A percentile compares a stretch with the other conserved stretches of the same genome.
phyloP scores from a whole-genome alignment of 2,329 filamentous ascomycete species.

The Claviceps purpurea region DNA sequence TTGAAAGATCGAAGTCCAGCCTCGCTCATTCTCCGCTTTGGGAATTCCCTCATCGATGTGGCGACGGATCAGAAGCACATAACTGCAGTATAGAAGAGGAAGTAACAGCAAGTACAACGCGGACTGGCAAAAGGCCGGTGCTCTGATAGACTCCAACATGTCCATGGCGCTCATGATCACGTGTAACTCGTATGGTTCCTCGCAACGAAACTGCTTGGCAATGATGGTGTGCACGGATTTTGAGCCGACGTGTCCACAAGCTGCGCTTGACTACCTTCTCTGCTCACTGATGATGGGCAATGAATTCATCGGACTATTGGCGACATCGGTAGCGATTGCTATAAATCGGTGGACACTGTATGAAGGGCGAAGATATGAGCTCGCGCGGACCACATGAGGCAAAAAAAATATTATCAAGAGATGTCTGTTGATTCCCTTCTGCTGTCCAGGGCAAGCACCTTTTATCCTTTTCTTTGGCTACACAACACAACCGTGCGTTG shows the following conservation, averaged over 20 bases:
- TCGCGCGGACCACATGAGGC: background rate
- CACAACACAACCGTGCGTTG: background rate
- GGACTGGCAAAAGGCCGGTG: background rate
- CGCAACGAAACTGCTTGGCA: background rate
- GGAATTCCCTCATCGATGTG: background rate
- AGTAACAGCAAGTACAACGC: background rate
- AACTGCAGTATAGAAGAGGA: background rate
- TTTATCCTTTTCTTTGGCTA: background rate
- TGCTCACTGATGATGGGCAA: background rate
- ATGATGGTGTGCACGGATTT: background rate
- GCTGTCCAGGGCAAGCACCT: background rate
- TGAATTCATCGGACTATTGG: background rate
- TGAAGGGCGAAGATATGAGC: background rate
- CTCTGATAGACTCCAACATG: background rate
- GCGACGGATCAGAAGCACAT: background rate
- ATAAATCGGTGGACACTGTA: background rate
- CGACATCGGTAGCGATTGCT: background rate
- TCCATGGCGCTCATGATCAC: background rate
- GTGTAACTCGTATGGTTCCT: background rate
- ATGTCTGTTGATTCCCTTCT: background rate
- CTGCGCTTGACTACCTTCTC: background rate
- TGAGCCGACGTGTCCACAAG: background rate
- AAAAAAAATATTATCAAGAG: no score
- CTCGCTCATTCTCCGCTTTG: background rate
- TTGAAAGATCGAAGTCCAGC: background rate